A percentile compares a stretch with the other conserved stretches of the same genome.
Conservation (phyloP, 2,329 filamentous ascomycete genomes). For the Ascomycota sp. region DNA sequence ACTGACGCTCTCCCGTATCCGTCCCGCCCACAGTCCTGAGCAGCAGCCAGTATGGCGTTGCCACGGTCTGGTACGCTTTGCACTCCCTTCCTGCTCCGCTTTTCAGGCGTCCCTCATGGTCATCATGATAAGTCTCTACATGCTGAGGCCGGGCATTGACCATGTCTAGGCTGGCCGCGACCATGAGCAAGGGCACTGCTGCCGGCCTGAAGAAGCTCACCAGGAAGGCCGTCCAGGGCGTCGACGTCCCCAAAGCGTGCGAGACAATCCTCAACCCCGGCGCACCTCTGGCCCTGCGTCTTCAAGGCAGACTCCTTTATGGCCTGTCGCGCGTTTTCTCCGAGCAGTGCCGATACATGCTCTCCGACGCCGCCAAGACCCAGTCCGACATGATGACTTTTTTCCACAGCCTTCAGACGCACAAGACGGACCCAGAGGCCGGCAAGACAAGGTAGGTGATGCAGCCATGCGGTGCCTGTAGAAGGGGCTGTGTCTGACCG, state of each 20-base stretch:
- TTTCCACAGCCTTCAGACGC: constrained; percentile 28
- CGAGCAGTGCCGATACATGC: constrained; percentile 71
- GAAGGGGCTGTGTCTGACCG: constrained; percentile 3
- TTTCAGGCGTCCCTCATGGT: neutral
- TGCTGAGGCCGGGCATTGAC: no score
- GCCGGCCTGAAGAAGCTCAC: constrained; percentile 59
- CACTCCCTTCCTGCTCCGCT: neutral
- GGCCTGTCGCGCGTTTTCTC: constrained; percentile 68
- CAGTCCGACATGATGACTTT: constrained; percentile 51
- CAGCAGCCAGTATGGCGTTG: constrained; percentile 70
- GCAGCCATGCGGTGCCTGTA: constrained; percentile 12
- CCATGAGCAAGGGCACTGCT: constrained; percentile 49
- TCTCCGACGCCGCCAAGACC: constrained; percentile 55
- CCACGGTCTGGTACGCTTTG: constrained; percentile 66
- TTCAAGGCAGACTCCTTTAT: constrained; percentile 74
- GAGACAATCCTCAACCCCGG: constrained; percentile 62
- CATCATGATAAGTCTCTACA: neutral
- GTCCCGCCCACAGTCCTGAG: constrained; percentile 41
- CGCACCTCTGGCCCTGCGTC: constrained; percentile 67
- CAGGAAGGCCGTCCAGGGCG: constrained; percentile 67
- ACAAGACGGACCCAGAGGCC: constrained; percentile 45
- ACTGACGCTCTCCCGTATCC: constrained; percentile 2
- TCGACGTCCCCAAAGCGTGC: constrained; percentile 71
- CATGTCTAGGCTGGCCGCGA: constrained; percentile 60
- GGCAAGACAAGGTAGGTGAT: constrained; percentile 45